phyloP scores from a whole-genome alignment of 345 rosid species.

The Corymbia maculata region DNA sequence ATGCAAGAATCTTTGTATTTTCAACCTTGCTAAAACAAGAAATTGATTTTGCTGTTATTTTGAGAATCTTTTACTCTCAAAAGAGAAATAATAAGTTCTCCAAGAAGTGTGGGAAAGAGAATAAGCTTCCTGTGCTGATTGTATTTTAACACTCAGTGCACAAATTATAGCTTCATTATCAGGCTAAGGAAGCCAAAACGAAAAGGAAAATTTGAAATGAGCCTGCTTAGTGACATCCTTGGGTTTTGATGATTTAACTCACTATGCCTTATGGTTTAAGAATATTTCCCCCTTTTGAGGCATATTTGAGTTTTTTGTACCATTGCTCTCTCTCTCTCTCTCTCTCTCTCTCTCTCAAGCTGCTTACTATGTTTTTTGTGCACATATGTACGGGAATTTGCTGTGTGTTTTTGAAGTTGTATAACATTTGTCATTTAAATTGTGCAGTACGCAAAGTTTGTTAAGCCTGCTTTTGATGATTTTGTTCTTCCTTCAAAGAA shows the following conservation, averaged over 20 bases:
- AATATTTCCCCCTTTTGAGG: neutral
- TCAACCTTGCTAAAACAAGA: neutral
- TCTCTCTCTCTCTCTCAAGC: neutral
- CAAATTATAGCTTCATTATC: neutral
- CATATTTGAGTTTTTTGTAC: neutral
- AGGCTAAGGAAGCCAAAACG: neutral
- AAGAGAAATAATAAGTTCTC: neutral
- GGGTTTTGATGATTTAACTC: neutral
- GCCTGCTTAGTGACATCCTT: neutral
- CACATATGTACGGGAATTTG: neutral
- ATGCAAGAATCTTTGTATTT: neutral
- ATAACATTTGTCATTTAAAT: neutral
- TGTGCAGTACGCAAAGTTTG: constrained; percentile 95
- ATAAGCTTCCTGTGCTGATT: neutral
- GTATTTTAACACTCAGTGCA: neutral
- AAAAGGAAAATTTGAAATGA: neutral
- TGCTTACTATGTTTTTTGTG: neutral
- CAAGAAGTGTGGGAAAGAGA: neutral
- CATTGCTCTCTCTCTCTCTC: neutral
- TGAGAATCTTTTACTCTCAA: neutral
- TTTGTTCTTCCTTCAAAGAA: constrained; percentile 97
- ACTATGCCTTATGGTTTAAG: neutral
- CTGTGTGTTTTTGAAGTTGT: neutral
- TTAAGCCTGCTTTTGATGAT: constrained; percentile 98
- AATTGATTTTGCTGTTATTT: neutral